phyloP scores from a whole-genome alignment of 2,329 filamentous ascomycete genomes.

The Tolypocladium guangdongense region DNA sequence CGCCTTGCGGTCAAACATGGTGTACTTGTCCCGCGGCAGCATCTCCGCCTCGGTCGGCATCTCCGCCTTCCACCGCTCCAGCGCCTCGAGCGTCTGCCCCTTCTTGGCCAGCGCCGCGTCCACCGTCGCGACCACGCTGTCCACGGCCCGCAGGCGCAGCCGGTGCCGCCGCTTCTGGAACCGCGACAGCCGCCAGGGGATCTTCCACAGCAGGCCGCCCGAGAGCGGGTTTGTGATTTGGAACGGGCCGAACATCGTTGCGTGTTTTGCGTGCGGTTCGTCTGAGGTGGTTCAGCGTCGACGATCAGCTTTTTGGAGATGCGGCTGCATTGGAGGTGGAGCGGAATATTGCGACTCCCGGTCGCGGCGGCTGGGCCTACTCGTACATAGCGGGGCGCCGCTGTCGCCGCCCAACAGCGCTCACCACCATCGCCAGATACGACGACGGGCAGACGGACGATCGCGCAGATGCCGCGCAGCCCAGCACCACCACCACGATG shows the following conservation, averaged over 20 bases:
- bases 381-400: neutral
- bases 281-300: too few relatives aligned
- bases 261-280: slow-evolving; percentile 3
- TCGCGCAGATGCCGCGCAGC: neutral
- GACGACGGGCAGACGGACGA: neutral
- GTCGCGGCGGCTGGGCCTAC: neutral
- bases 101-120: slow-evolving; percentile 66
- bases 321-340: slow-evolving; percentile 7
- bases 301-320: neutral
- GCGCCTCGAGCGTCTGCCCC: slow-evolving; percentile 60
- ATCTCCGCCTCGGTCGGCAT: slow-evolving; percentile 97
- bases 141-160: slow-evolving; percentile 71
- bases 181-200: slow-evolving; percentile 85
- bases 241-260: slow-evolving; percentile 72
- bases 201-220: slow-evolving; percentile 89
- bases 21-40: slow-evolving; percentile 95
- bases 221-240: slow-evolving; percentile 66
- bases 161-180: slow-evolving; percentile 86
- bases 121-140: slow-evolving; percentile 75
- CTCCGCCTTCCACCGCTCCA: slow-evolving; percentile 86
- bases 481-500: slow-evolving; percentile 42
- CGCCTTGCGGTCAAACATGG: slow-evolving; percentile 91
- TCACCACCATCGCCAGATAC: neutral
- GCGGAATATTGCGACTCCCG: slow-evolving; percentile 18
- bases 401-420: neutral